phyloP scores from a whole-genome alignment of 2,329 filamentous ascomycete species.

The Aspergillus quadrilineatus region DNA sequence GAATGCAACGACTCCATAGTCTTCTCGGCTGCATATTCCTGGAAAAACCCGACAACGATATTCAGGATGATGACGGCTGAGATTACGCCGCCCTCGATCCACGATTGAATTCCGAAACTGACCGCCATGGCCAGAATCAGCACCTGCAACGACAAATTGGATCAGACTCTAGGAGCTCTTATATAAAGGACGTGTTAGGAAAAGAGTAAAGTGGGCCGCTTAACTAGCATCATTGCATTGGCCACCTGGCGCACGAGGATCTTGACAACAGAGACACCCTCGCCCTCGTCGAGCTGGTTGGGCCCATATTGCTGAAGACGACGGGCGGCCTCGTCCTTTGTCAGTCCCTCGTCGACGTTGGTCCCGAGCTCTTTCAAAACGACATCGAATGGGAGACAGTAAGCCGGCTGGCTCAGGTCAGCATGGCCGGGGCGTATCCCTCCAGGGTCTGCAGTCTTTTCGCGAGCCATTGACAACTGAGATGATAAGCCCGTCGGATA shows the following conservation, averaged over 20 bases:
- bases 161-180: conserved; percentile 9
- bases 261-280: conserved; percentile 67
- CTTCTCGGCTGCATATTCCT: conserved; percentile 62
- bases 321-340: conserved; percentile 52
- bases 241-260: conserved; percentile 66
- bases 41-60: conserved; percentile 59
- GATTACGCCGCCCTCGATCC: conserved; percentile 61
- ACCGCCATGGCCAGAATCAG: conserved; percentile 74
- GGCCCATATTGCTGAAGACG: conserved; percentile 59
- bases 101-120: conserved; percentile 57
- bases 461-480: not conserved
- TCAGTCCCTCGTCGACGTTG: conserved; percentile 59
- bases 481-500: not conserved
- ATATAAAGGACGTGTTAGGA: not conserved
- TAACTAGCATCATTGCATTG: conserved; percentile 69
- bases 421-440: conserved; percentile 46
- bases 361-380: conserved; percentile 57
- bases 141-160: conserved; percentile 50
- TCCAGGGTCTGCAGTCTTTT: not conserved
- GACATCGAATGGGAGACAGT: conserved; percentile 56
- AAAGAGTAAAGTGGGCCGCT: conserved; percentile 17
- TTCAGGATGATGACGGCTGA: conserved; percentile 59
- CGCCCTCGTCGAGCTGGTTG: conserved; percentile 65
- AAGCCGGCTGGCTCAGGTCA: conserved; percentile 54
- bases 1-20: conserved; percentile 60